Evolutionary conservation across 2,329 filamentous ascomycete species (phyloP).

Genomic region (Sphaerulina vaccinii): DNA sequence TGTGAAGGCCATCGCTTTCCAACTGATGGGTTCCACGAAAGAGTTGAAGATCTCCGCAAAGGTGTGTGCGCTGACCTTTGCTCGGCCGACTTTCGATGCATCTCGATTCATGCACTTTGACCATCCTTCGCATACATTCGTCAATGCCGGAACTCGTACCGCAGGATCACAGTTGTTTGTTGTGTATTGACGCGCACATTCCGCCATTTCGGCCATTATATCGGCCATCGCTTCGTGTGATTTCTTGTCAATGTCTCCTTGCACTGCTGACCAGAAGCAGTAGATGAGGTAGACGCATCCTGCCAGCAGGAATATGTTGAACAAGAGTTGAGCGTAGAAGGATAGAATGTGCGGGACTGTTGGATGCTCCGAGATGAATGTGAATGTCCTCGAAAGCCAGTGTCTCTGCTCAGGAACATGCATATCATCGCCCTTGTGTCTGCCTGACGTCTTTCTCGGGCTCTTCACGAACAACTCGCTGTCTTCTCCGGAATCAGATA

Average conservation of each 20-base stretch:
- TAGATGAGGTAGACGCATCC: conserved; percentile 65
- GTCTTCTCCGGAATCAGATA: conserved; percentile 36
- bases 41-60: conserved; percentile 92
- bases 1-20: conserved; percentile 70
- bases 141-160: conserved; percentile 69
- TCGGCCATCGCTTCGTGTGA: conserved; percentile 64
- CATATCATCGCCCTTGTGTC: conserved; percentile 14
- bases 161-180: conserved; percentile 72
- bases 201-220: conserved; percentile 69
- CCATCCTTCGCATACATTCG: conserved; percentile 74
- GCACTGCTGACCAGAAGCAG: conserved; percentile 67
- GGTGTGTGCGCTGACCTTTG: conserved; percentile 79
- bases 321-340: conserved; percentile 63
- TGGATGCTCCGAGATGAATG: conserved; percentile 63
- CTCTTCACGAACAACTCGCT: conserved; percentile 23
- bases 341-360: conserved; percentile 65
- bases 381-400: conserved; percentile 51
- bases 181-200: conserved; percentile 70
- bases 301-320: conserved; percentile 64
- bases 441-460: conserved; percentile 31
- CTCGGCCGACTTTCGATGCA: conserved; percentile 71
- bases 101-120: conserved; percentile 84
- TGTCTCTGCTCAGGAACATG: conserved; percentile 21
- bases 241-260: conserved; percentile 71
- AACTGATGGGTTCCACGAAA: conserved; percentile 86